A percentile compares a stretch with the other conserved stretches of the same genome.
These are phyloP conservation scores for Arachnopeziza araneosa DNA, from an alignment of 2,329 filamentous ascomycete species.

Conservation along the genomic window DNA sequence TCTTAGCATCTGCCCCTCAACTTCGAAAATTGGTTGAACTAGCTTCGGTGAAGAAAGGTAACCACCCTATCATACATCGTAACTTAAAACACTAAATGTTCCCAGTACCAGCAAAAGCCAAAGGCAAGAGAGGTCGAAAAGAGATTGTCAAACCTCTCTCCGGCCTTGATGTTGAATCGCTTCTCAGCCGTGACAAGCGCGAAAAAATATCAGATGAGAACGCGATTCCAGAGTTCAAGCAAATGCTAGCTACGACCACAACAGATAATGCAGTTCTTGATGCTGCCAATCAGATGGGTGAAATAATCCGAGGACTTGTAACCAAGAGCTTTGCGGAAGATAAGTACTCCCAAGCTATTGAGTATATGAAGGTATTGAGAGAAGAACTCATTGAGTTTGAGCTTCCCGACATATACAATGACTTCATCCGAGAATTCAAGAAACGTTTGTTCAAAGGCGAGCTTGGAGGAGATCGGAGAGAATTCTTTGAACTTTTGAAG, in stretches of 20 bases:
- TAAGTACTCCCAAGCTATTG: slow-evolving; percentile 68
- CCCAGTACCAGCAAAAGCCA: slow-evolving; percentile 70
- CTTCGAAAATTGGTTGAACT: slow-evolving; percentile 60
- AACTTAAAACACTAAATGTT: slow-evolving; percentile 15
- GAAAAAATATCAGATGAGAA: slow-evolving; percentile 61
- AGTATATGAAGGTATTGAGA: slow-evolving; percentile 62
- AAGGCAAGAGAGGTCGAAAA: slow-evolving; percentile 58
- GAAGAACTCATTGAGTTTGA: slow-evolving; percentile 72
- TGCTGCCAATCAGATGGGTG: slow-evolving; percentile 68
- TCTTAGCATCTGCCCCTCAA: slow-evolving; percentile 38
- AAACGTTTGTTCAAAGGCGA: slow-evolving; percentile 61
- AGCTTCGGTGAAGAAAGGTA: slow-evolving; percentile 80
- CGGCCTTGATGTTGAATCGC: slow-evolving; percentile 76
- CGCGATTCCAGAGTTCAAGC: slow-evolving; percentile 86
- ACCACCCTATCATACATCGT: slow-evolving; percentile 2
- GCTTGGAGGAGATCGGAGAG: slow-evolving; percentile 59
- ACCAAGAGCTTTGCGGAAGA: slow-evolving; percentile 63
- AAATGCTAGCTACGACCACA: slow-evolving; percentile 58
- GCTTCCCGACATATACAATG: slow-evolving; percentile 71
- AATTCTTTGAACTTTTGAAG: slow-evolving; percentile 76
- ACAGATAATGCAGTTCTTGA: slow-evolving; percentile 58
- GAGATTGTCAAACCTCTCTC: slow-evolving; percentile 78
- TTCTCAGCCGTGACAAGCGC: slow-evolving; percentile 59
- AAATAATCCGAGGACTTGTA: slow-evolving; percentile 57
- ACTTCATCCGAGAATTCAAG: slow-evolving; percentile 67